A percentile compares a stretch with the other conserved stretches of the same genome.
These are phyloP conservation scores for Leccinum pellstonianum DNA, from an alignment of 768 basidiomycete genomes.

Conservation along the genomic window DNA sequence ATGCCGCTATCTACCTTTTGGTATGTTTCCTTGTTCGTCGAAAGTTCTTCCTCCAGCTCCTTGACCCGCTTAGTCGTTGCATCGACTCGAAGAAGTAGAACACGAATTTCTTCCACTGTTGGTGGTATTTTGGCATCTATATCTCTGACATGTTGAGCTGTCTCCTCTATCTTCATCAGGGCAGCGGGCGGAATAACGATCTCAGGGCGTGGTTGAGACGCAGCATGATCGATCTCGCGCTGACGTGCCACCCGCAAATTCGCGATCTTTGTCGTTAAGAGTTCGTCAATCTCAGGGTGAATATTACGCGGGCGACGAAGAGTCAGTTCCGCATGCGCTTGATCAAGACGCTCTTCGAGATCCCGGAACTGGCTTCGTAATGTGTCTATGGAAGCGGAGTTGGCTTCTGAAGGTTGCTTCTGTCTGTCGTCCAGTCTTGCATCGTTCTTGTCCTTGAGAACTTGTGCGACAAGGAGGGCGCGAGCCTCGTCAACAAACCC, in stretches of 20 bases:
- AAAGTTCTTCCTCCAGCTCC: slow-evolving; percentile 25
- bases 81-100: slow-evolving; percentile 25
- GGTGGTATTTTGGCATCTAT: slow-evolving; percentile 26
- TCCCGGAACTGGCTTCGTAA: slow-evolving; percentile 21
- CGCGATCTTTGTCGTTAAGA: slow-evolving; percentile 18
- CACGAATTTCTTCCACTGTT: slow-evolving; percentile 26
- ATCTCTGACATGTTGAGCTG: slow-evolving; percentile 14
- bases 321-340: slow-evolving; percentile 31
- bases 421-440: slow-evolving; percentile 2
- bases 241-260: slow-evolving; percentile 23
- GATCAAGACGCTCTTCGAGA: slow-evolving; percentile 32
- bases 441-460: slow-evolving; percentile 18
- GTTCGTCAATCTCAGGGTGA: slow-evolving; percentile 18
- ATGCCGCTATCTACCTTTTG: slow-evolving; percentile 15
- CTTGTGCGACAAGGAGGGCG: slow-evolving; percentile 21
- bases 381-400: slow-evolving; percentile 2
- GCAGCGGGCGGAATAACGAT: slow-evolving; percentile 21
- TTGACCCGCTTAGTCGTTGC: slow-evolving; percentile 20
- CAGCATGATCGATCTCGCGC: slow-evolving; percentile 19
- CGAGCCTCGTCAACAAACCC: slow-evolving; percentile 26
- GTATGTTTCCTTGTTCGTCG: slow-evolving; percentile 13
- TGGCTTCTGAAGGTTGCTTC: not conserved
- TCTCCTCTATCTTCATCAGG: slow-evolving; percentile 20
- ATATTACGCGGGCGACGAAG: slow-evolving; percentile 22
- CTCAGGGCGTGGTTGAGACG: slow-evolving; percentile 15